phyloP scores from a whole-genome alignment of 2,329 filamentous ascomycete genomes.

The Aureobasidium lini region DNA sequence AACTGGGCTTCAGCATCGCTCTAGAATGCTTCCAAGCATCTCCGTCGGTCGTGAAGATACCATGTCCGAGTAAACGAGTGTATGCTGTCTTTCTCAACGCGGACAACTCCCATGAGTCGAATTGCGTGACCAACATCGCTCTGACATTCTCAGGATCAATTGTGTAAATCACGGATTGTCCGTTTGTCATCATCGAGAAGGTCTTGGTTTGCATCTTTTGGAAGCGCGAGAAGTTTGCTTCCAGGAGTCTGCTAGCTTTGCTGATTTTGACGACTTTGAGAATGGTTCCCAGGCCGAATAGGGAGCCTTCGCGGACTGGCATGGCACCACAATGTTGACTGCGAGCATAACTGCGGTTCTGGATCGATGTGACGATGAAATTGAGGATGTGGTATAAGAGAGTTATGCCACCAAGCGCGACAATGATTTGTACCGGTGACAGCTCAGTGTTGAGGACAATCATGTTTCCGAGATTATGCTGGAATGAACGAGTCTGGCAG shows the following conservation, averaged over 20 bases:
- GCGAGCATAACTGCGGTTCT: not conserved
- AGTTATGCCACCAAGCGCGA: not conserved
- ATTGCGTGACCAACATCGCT: too few relatives aligned
- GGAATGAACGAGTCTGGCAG: too few relatives aligned
- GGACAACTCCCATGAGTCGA: too few relatives aligned
- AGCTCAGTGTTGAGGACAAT: not conserved
- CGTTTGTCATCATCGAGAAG: not conserved
- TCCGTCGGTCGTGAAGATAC: too few relatives aligned
- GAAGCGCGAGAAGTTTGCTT: conserved; percentile 14
- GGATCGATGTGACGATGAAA: not conserved
- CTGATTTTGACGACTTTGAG: conserved; percentile 32
- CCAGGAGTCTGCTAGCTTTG: conserved; percentile 31
- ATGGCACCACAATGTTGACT: not conserved
- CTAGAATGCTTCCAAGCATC: too few relatives aligned
- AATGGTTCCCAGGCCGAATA: conserved; percentile 48
- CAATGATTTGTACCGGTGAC: not conserved
- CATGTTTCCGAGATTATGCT: too few relatives aligned
- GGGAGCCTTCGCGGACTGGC: conserved; percentile 32
- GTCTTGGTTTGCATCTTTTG: not conserved
- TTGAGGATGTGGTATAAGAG: not conserved
- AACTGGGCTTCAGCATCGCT: too few relatives aligned
- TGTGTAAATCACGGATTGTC: conserved; percentile 27
- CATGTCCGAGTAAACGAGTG: too few relatives aligned
- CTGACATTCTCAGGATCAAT: conserved; percentile 33
- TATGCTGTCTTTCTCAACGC: too few relatives aligned